Base-by-base conservation (phyloP, 441 rosid genomes). In the Syzygium malaccense region DNA sequence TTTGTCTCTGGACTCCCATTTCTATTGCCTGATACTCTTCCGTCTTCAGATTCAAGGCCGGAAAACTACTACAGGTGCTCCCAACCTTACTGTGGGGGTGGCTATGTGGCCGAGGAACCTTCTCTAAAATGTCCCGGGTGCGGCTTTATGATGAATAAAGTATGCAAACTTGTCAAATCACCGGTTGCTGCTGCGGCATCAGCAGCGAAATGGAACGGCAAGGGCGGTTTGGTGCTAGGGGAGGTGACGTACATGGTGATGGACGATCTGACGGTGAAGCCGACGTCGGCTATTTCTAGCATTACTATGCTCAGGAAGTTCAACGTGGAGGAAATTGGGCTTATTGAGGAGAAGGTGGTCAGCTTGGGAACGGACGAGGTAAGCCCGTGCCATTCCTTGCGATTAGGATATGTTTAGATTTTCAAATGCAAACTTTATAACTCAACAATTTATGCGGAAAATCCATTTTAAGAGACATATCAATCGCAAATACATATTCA, bases 171-270 rank as follows among this genome's bases (percentile, higher is more conserved):
- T 49, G 14, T 49, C 53, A 49, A 49, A 11, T 49, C 53, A 49
- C 53, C 53, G 53, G 53, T 12, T 49, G 53, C 13, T 49, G 53
- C 48, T 45, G 48, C 48, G 48, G 48, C 48, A 45, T 45, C 48
- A 45, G 48, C 48, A 45, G 48, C 48, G 48, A 45, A 7, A 45
- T 45, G 48, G 48, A 45, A 45, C 48, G 48, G 48, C 1, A 45
- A 45, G 48, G 48, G 48, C 48, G 48, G 48, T 7, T 45, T 45
- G 48, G 48, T 45, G 48, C 48, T 45, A 45, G 48, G 48, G 48
- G 87, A 86, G 3, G 86, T 57, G n/a, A 90, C 78, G 13, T 91
- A 88, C 83, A 90, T 90, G 88, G 90, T 90, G 89, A 90, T 49
- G 89, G 90, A 91, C 80, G 88, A 89, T 48, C 79, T 89, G 60